A percentile compares a stretch with the other conserved stretches of the same genome.
phyloP scores from a whole-genome alignment of 2,329 filamentous ascomycete genomes.

The Westerdykella ornata region DNA sequence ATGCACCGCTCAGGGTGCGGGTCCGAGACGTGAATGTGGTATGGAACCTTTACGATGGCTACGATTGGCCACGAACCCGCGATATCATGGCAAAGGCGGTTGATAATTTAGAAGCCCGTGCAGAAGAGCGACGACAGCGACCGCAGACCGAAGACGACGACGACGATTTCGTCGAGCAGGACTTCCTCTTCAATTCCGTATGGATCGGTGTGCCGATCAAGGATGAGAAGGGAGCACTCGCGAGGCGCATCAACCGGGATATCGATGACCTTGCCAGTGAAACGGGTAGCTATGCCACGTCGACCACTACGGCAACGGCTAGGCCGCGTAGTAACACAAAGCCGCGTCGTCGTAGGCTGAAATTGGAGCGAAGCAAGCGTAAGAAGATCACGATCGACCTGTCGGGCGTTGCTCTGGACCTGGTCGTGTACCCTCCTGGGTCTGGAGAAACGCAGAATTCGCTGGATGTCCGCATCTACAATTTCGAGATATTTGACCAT shows the following conservation, averaged over 20 bases:
- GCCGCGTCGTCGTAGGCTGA: conserved; percentile 51
- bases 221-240: conserved; percentile 73
- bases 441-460: conserved; percentile 80
- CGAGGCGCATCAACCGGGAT: conserved; percentile 77
- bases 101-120: conserved; percentile 75
- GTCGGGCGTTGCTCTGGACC: conserved; percentile 71
- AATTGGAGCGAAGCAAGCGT: conserved; percentile 73
- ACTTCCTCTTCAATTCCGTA: conserved; percentile 97
- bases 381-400: conserved; percentile 97
- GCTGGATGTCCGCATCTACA: conserved; percentile 71
- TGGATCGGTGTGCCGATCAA: conserved; percentile 91
- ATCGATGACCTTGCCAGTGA: conserved; percentile 82
- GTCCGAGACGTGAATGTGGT: conserved; percentile 87
- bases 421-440: conserved; percentile 70
- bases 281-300: conserved; percentile 79
- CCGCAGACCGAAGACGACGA: conserved; percentile 66
- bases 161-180: conserved; percentile 67
- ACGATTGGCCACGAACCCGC: conserved; percentile 87
- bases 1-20: conserved; percentile 67
- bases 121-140: conserved; percentile 63
- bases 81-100: conserved; percentile 83
- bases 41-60: conserved; percentile 97
- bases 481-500: conserved; percentile 89
- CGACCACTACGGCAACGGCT: conserved; percentile 38
- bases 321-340: conserved; percentile 41